Conservation (phyloP, 495 filamentous ascomycete species). For the Penicillium steckii region DNA sequence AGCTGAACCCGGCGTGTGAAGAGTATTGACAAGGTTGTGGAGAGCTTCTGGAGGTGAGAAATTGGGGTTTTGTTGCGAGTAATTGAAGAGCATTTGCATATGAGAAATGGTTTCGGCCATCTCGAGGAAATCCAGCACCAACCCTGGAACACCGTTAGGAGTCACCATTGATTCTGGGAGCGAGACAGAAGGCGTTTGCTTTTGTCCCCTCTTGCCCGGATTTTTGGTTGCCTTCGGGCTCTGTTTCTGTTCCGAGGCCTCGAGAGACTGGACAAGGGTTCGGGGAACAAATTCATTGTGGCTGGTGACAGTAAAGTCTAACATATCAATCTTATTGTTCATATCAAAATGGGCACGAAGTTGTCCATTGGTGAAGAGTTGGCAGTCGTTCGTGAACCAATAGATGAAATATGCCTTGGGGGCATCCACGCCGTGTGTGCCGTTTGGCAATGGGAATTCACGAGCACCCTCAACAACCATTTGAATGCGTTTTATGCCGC, state of each 20-base stretch:
- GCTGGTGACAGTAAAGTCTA: conserved; percentile 62
- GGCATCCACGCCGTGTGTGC: conserved; percentile 64
- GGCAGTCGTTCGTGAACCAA: conserved; percentile 69
- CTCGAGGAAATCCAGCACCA: conserved; percentile 69
- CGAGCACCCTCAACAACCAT: conserved; percentile 60
- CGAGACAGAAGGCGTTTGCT: conserved; percentile 52
- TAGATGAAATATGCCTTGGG: conserved; percentile 64
- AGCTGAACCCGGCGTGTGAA: conserved; percentile 35
- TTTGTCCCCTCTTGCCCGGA: conserved; percentile 52
- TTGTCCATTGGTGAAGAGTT: conserved; percentile 64
- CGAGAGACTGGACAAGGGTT: conserved; percentile 42
- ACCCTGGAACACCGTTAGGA: conserved; percentile 53
- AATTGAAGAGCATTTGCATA: conserved; percentile 67
- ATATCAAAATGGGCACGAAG: conserved; percentile 65
- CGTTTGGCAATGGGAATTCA: conserved; percentile 57
- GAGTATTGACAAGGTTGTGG: conserved; percentile 53
- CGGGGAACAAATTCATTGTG: conserved; percentile 71
- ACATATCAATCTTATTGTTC: conserved; percentile 68
- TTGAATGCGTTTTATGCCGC: conserved; percentile 75
- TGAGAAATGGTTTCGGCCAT: conserved; percentile 72
- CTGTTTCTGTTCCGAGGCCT: conserved; percentile 61
- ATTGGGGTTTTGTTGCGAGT: conserved; percentile 55
- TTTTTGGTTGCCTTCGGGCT: conserved; percentile 69
- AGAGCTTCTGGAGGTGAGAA: conserved; percentile 61
- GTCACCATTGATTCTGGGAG: conserved; percentile 65